Evolutionary conservation across 495 filamentous ascomycete genomes (phyloP), one percentile per base, ranked within the genome.

Genomic region (Penicillium simplicissimum): DNA sequence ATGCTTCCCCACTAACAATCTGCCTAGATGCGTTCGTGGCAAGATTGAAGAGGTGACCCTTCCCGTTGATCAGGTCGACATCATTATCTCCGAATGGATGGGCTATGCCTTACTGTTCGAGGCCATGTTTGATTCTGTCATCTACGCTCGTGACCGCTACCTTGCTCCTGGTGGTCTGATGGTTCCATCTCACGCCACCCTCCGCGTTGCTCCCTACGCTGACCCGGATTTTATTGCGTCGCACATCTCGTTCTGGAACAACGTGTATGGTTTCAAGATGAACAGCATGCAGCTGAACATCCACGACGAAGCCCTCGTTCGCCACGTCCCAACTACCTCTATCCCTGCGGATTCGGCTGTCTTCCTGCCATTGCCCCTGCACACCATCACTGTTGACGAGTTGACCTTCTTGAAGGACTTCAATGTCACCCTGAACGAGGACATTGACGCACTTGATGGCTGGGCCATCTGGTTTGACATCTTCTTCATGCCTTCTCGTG

Each of bases 21-120:
- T 14, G 19, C 54, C 38, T 42, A 85, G 82, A 35, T 85, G 81
- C 42, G 81, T 94, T 58, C 91, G 89, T 67, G 93, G 93, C 52
- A 96, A 95, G 79, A 93, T 97, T 71, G 93, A 97, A 73, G 94
- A 97, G 70, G 88, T 96, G 40, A 81, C 83, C 36, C 67, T 96
- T 54, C 91, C 91, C 1, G 89, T 92, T 62, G 81, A 85, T 58
- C 82, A 94, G 71, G 93, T 97, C 49, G 93, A 97, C 67, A 93
- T 97, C 73, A 96, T 97, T 65, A 87, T 97, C 58, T 96, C 92
- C 2, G 93, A 97, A 73, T 97, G 93, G 93, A 97, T 97, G 93
- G 93, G 93, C 5, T 97, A 97, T 71, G 89, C 90, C 71, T 81
- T 97, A 5, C 84, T 97, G 8, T 97, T 95, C 71, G 93, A 97